These are phyloP conservation scores for Chaetomidium leptoderma DNA, from an alignment of 495 filamentous ascomycete species.

Conservation along the genomic window DNA sequence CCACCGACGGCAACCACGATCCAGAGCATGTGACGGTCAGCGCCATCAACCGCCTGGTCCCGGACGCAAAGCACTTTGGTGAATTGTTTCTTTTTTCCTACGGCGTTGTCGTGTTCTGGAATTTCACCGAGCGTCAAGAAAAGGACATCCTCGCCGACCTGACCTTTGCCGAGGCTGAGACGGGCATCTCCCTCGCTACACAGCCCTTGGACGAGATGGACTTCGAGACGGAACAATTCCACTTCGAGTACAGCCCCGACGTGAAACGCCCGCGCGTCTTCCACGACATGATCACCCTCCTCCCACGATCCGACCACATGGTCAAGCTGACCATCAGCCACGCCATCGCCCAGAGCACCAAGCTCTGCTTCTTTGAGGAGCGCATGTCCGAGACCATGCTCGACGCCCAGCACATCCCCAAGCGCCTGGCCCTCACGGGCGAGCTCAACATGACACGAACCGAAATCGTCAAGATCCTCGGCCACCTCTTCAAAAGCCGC, in stretches of 20 bases:
- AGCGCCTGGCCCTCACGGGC: constrained; percentile 80
- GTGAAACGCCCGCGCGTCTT: constrained; percentile 85
- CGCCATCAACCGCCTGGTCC: constrained; percentile 51
- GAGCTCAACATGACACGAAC: constrained; percentile 86
- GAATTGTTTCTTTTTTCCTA: constrained; percentile 99
- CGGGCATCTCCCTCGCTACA: constrained; percentile 58
- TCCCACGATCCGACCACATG: constrained; percentile 90
- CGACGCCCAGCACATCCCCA: constrained; percentile 86
- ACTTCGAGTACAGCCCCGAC: constrained; percentile 89
- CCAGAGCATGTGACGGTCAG: constrained; percentile 20
- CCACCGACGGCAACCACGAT: not conserved
- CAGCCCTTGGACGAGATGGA: constrained; percentile 74
- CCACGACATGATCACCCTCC: constrained; percentile 98
- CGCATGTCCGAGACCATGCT: constrained; percentile 92
- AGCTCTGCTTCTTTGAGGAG: constrained; percentile 94
- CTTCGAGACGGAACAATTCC: constrained; percentile 97
- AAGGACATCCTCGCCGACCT: constrained; percentile 95
- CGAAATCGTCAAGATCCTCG: constrained; percentile 88
- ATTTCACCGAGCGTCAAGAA: constrained; percentile 91
- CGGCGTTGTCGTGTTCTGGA: constrained; percentile 98
- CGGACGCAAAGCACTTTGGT: constrained; percentile 69
- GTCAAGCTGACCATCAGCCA: constrained; percentile 96
- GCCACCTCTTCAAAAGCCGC: constrained; percentile 82
- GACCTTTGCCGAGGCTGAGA: constrained; percentile 71
- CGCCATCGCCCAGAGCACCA: constrained; percentile 95